These are phyloP conservation scores for Fusarium sp. DNA, from an alignment of 2,329 filamentous ascomycete species.

Conservation along the genomic window DNA sequence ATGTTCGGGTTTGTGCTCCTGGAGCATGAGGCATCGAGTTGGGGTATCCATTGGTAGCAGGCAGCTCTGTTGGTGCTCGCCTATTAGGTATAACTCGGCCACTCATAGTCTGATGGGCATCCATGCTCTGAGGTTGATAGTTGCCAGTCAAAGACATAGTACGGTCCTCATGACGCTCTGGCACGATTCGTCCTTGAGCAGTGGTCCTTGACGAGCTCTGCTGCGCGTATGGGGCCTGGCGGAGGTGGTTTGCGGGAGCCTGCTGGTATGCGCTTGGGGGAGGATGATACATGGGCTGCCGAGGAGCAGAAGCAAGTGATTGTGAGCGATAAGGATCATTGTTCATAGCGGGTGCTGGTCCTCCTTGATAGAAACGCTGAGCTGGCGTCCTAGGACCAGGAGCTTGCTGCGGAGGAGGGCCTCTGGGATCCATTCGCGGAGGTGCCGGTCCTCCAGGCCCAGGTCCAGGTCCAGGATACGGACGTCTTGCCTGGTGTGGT, in stretches of 20 bases:
- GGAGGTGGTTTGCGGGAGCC: constrained; percentile 78
- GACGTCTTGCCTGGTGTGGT: constrained; percentile 56
- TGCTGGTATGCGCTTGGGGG: constrained; percentile 71
- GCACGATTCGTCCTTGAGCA: constrained; percentile 89
- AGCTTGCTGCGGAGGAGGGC: constrained; percentile 58
- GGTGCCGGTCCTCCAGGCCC: constrained; percentile 62
- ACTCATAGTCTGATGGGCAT: constrained; percentile 91
- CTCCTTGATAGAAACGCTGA: constrained; percentile 72
- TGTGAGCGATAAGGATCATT: constrained; percentile 91
- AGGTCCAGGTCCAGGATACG: constrained; percentile 58
- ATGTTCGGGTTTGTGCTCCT: constrained; percentile 68
- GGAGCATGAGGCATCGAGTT: constrained; percentile 58
- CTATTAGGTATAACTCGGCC: constrained; percentile 87
- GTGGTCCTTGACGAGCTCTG: constrained; percentile 80
- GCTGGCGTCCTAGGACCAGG: constrained; percentile 56
- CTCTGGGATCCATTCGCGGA: constrained; percentile 73
- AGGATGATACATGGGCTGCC: constrained; percentile 78
- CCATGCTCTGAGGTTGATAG: constrained; percentile 75
- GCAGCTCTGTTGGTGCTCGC: constrained; percentile 59
- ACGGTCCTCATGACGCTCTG: constrained; percentile 90
- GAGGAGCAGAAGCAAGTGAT: constrained; percentile 82
- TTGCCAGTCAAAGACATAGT: constrained; percentile 95
- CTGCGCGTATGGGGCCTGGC: constrained; percentile 78
- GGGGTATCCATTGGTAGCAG: constrained; percentile 53
- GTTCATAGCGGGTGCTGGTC: constrained; percentile 74